These are phyloP conservation scores for Beauveria varroae DNA, from an alignment of 2,329 filamentous ascomycete species.

Conservation along the genomic window DNA sequence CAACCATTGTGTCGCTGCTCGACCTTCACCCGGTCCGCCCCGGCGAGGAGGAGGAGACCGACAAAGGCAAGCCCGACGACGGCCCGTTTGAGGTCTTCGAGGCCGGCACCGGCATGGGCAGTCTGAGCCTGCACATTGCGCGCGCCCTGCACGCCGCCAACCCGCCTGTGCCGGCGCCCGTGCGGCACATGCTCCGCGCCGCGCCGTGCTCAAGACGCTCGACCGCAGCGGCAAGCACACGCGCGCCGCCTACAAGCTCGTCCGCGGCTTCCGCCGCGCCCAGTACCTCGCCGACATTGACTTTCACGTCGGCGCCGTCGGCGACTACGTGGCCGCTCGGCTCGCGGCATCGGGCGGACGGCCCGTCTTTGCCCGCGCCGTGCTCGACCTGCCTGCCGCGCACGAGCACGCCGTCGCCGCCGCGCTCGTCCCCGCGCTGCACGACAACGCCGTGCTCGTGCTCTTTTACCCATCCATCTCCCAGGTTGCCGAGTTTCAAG, in stretches of 20 bases:
- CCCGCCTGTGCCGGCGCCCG: slow-evolving; percentile 30
- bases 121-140: slow-evolving; percentile 66
- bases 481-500: slow-evolving; percentile 58
- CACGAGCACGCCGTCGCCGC: slow-evolving; percentile 35
- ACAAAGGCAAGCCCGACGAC: slow-evolving; percentile 21
- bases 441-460: slow-evolving; percentile 55
- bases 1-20: slow-evolving; percentile 65
- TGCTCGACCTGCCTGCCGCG: slow-evolving; percentile 65
- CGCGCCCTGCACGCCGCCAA: slow-evolving; percentile 71
- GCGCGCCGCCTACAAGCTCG: slow-evolving; percentile 53
- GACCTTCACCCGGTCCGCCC: slow-evolving; percentile 57
- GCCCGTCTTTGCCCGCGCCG: slow-evolving; percentile 63
- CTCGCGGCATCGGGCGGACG: slow-evolving; percentile 31
- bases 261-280: slow-evolving; percentile 60
- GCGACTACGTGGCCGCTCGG: slow-evolving; percentile 53
- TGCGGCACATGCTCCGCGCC: slow-evolving; percentile 17
- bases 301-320: slow-evolving; percentile 63
- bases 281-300: slow-evolving; percentile 64
- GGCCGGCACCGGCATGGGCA: slow-evolving; percentile 79
- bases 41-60: slow-evolving; percentile 16
- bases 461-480: slow-evolving; percentile 74
- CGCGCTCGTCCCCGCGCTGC: slow-evolving; percentile 49
- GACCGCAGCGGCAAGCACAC: slow-evolving; percentile 59
- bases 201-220: slow-evolving; percentile 60
- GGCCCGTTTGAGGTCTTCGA: slow-evolving; percentile 66